Base-by-base conservation (phyloP, 2,329 filamentous ascomycete species). In the Colletotrichum aenigma region DNA sequence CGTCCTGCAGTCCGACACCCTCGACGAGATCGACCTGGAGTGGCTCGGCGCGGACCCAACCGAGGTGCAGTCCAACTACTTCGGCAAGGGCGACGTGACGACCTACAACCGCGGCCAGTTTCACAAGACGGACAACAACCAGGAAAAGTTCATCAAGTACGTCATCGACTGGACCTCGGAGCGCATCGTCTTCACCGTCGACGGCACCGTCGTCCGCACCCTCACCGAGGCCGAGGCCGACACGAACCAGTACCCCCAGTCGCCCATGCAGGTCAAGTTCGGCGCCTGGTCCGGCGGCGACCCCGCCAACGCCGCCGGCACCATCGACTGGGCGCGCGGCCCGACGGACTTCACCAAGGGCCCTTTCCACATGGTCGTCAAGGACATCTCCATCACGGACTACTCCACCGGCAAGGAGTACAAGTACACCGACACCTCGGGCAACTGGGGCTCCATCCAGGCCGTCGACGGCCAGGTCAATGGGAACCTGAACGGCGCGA, bases 1-100 rank as follows among this genome's bases (percentile, higher is more conserved):
- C 15, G 95, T 99, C 10, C 88, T 99, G 78, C 93, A 98, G 86
- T 98, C 96, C 16, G 96, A 98, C 84, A 91, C 92, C 81, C 90
- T 98, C 60, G 97, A 99, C 85, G 97, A 99, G 87, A 98, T 99
- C 81, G 97, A 99, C 84, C 94, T 96, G 88, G 97, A 99, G 85
- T 98, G 96, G 95, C 91, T 99, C 28, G 97, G 97, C 74, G 92
- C 93, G 71, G 91, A 95, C 82, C 86, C 90, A 78, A 87, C 88
- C 73, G 89, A 98, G 84, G 94, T 98, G n/a, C 97, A 99, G 86
- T 94, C 93, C 79, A 99, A 99, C 86, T 99, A 98, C 87, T 99
- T 99, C 80, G 95, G 96, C 84, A 98, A 98, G 85, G 97, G 96
- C 69, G 90, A 94, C 79, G 96, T 95, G 0, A 93, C 91, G 34